Conservation (phyloP, 805 yeast genomes). For the Wickerhamomyces strasburgensis region DNA sequence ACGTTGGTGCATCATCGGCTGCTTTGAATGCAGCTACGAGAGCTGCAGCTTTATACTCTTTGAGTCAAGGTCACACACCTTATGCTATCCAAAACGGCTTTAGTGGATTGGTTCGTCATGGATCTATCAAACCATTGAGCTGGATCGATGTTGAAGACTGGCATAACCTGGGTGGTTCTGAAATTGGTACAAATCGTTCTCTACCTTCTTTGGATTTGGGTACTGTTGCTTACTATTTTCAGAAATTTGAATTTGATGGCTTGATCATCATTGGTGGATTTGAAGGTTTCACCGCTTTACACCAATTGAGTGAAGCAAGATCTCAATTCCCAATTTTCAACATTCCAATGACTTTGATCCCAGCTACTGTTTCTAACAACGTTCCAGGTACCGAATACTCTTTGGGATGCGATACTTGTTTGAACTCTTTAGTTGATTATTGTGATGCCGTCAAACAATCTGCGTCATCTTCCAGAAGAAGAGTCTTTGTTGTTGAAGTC, state of each 20-base stretch:
- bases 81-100: slow-evolving; percentile 91
- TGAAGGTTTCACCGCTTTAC: slow-evolving; percentile 87
- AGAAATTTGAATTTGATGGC: slow-evolving; percentile 84
- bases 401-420: slow-evolving; percentile 91
- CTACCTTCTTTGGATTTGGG: slow-evolving; percentile 82
- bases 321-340: slow-evolving; percentile 80
- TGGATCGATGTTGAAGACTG: slow-evolving; percentile 90
- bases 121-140: slow-evolving; percentile 62
- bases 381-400: slow-evolving; percentile 99
- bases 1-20: slow-evolving; percentile 97
- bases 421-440: slow-evolving; percentile 84
- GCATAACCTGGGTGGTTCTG: slow-evolving; percentile 91
- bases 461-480: slow-evolving; percentile 89
- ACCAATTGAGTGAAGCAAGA: slow-evolving; percentile 77
- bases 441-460: slow-evolving; percentile 94
- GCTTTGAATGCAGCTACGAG: slow-evolving; percentile 91
- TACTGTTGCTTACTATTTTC: slow-evolving; percentile 87
- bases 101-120: slow-evolving; percentile 86
- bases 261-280: slow-evolving; percentile 91
- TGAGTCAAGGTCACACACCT: slow-evolving; percentile 87
- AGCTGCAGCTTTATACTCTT: slow-evolving; percentile 85
- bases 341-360: slow-evolving; percentile 90
- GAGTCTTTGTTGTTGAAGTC: slow-evolving; percentile 94
- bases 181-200: slow-evolving; percentile 91
- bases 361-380: slow-evolving; percentile 94